Conservation (phyloP, 805 yeast species). For the Babjeviella inositovora region DNA sequence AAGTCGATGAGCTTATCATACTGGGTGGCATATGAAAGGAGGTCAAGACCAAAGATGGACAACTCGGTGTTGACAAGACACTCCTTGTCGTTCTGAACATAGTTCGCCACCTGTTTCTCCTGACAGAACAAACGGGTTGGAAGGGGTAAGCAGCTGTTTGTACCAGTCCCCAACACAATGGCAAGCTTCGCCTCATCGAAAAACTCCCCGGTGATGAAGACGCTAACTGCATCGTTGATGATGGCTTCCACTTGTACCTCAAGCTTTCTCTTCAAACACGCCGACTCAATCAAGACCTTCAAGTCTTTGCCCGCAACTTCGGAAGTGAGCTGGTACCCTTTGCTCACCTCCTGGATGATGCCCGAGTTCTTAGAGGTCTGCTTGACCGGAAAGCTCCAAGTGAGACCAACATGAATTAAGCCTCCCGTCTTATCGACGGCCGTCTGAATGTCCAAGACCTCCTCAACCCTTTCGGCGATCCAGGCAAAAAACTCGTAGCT, state of each 20-base stretch:
- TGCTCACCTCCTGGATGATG: slow-evolving; percentile 35
- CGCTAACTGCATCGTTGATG: slow-evolving; percentile 54
- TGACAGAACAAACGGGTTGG: slow-evolving; percentile 6
- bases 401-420: slow-evolving; percentile 22
- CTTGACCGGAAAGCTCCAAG: slow-evolving; percentile 42
- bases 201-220: slow-evolving; percentile 32
- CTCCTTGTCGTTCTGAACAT: slow-evolving; percentile 3
- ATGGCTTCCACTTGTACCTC: slow-evolving; percentile 22
- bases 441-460: slow-evolving; percentile 10
- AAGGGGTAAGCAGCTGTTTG: slow-evolving; percentile 29
- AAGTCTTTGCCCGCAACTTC: slow-evolving; percentile 25
- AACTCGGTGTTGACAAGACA: slow-evolving; percentile 31
- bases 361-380: slow-evolving; percentile 23
- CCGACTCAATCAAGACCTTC: slow-evolving; percentile 18
- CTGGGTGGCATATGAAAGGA: slow-evolving; percentile 14
- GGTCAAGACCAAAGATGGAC: slow-evolving; percentile 32
- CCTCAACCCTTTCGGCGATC: slow-evolving; percentile 17
- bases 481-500: slow-evolving; percentile 22
- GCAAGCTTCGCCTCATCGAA: slow-evolving; percentile 23
- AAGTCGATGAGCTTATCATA: slow-evolving; percentile 20
- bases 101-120: slow-evolving; percentile 3
- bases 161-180: slow-evolving; percentile 55
- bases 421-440: slow-evolving; percentile 3
- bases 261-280: slow-evolving; percentile 10
- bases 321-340: slow-evolving; percentile 33